A percentile compares a stretch with the other conserved stretches of the same genome.
phyloP scores from a whole-genome alignment of 2,329 filamentous ascomycete genomes.

The Fusarium sp. region DNA sequence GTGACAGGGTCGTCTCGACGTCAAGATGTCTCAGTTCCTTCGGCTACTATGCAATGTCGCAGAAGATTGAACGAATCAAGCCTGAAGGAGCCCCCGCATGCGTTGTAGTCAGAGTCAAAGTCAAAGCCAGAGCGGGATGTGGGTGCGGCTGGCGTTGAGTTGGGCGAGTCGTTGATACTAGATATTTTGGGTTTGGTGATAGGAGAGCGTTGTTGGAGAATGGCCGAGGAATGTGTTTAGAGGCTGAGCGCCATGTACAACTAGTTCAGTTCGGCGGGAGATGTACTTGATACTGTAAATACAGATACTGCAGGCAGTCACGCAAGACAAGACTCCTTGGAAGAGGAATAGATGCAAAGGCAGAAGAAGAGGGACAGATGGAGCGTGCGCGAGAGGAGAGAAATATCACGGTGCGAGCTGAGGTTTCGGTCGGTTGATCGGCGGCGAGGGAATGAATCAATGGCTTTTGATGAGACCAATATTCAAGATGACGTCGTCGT shows the following conservation, averaged over 20 bases:
- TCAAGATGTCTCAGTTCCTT: constrained; percentile 41
- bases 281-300: constrained; percentile 17
- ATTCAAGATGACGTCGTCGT: constrained; percentile 36
- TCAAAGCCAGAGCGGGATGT: constrained; percentile 24
- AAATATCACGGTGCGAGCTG: constrained; percentile 31
- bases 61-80: constrained; percentile 30
- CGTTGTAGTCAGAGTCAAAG: constrained; percentile 23
- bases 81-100: constrained; percentile 31
- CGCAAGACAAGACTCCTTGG: constrained; percentile 21
- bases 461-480: constrained; percentile 29
- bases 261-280: constrained; percentile 10
- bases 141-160: constrained; percentile 15
- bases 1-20: constrained; percentile 30
- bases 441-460: constrained; percentile 24
- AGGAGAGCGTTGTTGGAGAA: constrained; percentile 22
- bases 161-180: background rate
- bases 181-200: constrained; percentile 26
- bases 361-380: constrained; percentile 9
- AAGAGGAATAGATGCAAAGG: constrained; percentile 6
- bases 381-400: background rate
- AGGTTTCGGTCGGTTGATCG: constrained; percentile 27
- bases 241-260: constrained; percentile 11
- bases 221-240: constrained; percentile 10
- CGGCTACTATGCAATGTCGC: constrained; percentile 37
- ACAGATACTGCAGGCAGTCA: constrained; percentile 37